These are phyloP conservation scores for Collariella sp. DNA, from an alignment of 495 filamentous ascomycete genomes.

Conservation along the genomic window DNA sequence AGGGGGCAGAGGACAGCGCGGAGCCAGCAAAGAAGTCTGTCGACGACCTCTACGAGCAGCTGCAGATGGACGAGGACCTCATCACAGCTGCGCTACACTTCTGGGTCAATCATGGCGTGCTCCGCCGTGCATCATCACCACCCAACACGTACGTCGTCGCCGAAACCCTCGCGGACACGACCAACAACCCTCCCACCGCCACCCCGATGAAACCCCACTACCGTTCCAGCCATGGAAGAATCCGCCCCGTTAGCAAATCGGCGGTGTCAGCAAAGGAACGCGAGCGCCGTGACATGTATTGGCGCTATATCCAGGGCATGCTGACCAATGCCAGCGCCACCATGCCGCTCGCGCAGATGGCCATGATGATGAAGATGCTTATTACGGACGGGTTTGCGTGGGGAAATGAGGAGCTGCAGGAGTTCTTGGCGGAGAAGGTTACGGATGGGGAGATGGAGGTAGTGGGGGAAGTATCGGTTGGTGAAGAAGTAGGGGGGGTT, in stretches of 20 bases:
- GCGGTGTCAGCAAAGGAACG: constrained; percentile 41
- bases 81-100: constrained; percentile 72
- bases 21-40: constrained; percentile 45
- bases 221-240: background rate
- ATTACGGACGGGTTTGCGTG: constrained; percentile 81
- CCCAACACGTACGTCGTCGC: constrained; percentile 32
- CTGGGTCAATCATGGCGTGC: constrained; percentile 75
- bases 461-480: constrained; percentile 62
- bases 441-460: constrained; percentile 61
- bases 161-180: constrained; percentile 27
- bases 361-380: constrained; percentile 88
- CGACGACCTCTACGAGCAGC: constrained; percentile 49
- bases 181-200: constrained; percentile 24
- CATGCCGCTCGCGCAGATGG: constrained; percentile 72
- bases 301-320: constrained; percentile 89
- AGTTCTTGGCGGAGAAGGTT: constrained; percentile 70
- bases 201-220: constrained; percentile 24
- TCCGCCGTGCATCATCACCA: constrained; percentile 45
- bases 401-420: constrained; percentile 61
- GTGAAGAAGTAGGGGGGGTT: constrained; percentile 37
- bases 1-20: constrained; percentile 31
- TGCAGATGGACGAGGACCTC: constrained; percentile 70
- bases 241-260: no score
- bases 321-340: constrained; percentile 73
- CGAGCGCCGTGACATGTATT: constrained; percentile 77